Percentiles rank a stretch among this genome's conserved stretches.
These are phyloP conservation scores for Lentinus tigrinus DNA, from an alignment of 768 basidiomycete genomes.

Conservation along the genomic window DNA sequence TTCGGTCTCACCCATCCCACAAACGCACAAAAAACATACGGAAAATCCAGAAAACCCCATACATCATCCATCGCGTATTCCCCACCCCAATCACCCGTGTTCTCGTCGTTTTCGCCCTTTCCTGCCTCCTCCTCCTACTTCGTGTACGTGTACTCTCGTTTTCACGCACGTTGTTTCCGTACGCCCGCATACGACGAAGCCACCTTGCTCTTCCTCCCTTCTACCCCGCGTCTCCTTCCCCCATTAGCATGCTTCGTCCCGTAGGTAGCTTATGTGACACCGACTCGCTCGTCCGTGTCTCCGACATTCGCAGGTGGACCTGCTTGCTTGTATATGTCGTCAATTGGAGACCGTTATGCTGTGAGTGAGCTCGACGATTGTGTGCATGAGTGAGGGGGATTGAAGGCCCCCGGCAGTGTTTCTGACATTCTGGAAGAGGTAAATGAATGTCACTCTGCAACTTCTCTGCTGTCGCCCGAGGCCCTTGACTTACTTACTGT, in stretches of 20 bases:
- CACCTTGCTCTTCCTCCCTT: slow-evolving; percentile 10
- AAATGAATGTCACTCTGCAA: no score
- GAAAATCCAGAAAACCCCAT: slow-evolving; percentile 37
- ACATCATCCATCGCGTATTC: slow-evolving; percentile 26
- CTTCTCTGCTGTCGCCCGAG: no score
- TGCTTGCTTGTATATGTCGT: slow-evolving; percentile 17
- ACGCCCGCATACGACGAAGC: slow-evolving; percentile 15
- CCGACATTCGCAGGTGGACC: slow-evolving; percentile 11
- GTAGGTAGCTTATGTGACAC: slow-evolving; percentile 24
- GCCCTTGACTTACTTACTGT: no score
- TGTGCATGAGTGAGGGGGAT: no score
- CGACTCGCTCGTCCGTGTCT: slow-evolving; percentile 18
- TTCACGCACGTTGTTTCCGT: no score
- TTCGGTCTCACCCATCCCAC: slow-evolving; percentile 31
- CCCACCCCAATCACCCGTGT: slow-evolving; percentile 23
- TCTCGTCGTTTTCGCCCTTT: slow-evolving; percentile 26
- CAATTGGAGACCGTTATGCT: slow-evolving; percentile 19
- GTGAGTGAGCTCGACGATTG: background rate
- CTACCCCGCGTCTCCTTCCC: background rate
- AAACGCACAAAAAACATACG: slow-evolving; percentile 53
- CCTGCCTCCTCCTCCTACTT: slow-evolving; percentile 12
- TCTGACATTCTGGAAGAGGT: no score
- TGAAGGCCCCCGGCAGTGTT: no score
- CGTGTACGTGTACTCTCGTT: no score
- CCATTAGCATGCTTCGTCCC: slow-evolving; percentile 19